phyloP scores from a whole-genome alignment of 805 yeast species.

The Lachancea quebecensis region DNA sequence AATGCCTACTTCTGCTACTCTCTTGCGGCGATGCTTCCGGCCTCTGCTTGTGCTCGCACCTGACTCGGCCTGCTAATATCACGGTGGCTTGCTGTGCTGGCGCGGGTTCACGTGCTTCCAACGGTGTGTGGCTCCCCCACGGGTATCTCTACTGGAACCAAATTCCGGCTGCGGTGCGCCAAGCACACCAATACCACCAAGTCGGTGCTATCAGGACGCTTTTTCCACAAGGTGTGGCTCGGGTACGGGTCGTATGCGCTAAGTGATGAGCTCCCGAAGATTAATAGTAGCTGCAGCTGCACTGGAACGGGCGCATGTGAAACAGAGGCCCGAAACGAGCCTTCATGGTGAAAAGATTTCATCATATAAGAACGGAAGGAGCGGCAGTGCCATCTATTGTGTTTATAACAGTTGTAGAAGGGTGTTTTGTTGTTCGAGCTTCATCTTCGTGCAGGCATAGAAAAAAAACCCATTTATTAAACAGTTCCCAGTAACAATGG shows the following conservation, averaged over 20 bases:
- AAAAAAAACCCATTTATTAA: neutral
- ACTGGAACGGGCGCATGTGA: neutral
- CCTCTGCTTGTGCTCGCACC: neutral
- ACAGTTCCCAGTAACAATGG: neutral
- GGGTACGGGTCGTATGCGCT: neutral
- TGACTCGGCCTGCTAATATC: neutral
- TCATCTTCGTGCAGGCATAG: neutral
- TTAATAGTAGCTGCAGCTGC: neutral
- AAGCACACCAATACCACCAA: neutral
- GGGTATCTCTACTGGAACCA: neutral
- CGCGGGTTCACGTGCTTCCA: too few species aligned
- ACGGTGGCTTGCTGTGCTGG: neutral
- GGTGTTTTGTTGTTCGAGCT: neutral
- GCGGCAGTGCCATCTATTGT: neutral
- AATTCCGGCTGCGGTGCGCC: neutral
- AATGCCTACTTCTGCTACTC: neutral
- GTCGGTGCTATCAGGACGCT: neutral
- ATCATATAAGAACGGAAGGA: neutral
- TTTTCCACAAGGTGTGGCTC: too few species aligned
- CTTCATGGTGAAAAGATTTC: neutral
- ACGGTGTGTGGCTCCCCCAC: neutral
- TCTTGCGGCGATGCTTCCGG: neutral
- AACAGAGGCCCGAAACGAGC: neutral
- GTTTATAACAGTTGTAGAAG: neutral
- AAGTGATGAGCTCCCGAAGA: neutral